Evolutionary conservation across 2,329 filamentous ascomycete species (phyloP).

Genomic region (Aspergillus bombycis): DNA sequence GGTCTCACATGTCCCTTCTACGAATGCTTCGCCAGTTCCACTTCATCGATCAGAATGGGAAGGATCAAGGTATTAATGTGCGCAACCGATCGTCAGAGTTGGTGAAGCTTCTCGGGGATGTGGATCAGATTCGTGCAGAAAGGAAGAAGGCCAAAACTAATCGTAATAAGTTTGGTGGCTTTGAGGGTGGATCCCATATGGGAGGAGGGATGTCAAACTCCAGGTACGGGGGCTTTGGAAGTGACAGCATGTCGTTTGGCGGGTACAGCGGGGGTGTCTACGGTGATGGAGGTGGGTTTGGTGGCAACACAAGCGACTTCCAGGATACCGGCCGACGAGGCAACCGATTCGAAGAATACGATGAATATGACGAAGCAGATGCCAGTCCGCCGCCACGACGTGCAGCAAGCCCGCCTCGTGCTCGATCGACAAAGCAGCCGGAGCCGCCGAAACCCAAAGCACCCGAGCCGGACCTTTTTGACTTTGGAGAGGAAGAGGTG

Average conservation of each 20-base stretch:
- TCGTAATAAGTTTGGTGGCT: constrained; percentile 92
- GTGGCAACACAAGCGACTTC: constrained; percentile 75
- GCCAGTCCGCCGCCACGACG: constrained; percentile 56
- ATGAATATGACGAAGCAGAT: constrained; percentile 85
- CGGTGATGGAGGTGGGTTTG: constrained; percentile 93
- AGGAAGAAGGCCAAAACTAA: constrained; percentile 87
- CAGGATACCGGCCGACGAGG: constrained; percentile 63
- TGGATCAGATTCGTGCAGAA: constrained; percentile 58
- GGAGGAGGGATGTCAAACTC: constrained; percentile 60
- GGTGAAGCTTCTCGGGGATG: constrained; percentile 85
- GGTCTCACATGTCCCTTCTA: constrained; percentile 89
- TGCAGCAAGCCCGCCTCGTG: constrained; percentile 47
- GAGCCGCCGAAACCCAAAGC: constrained; percentile 73
- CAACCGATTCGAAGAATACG: constrained; percentile 93
- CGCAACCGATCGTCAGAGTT: constrained; percentile 95
- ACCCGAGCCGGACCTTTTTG: constrained; percentile 90
- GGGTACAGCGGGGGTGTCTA: constrained; percentile 78
- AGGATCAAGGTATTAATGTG: constrained; percentile 97
- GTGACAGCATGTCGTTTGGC: constrained; percentile 67
- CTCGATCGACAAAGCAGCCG: constrained; percentile 62
- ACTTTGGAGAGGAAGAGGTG: constrained; percentile 77
- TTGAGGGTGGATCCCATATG: constrained; percentile 75
- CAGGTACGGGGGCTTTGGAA: constrained; percentile 86
- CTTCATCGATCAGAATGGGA: constrained; percentile 93
- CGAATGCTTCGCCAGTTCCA: constrained; percentile 99